Evolutionary conservation across 768 basidiomycete genomes (phyloP), one percentile per base, ranked within the genome.

Genomic region (Pluteus cervinus): DNA sequence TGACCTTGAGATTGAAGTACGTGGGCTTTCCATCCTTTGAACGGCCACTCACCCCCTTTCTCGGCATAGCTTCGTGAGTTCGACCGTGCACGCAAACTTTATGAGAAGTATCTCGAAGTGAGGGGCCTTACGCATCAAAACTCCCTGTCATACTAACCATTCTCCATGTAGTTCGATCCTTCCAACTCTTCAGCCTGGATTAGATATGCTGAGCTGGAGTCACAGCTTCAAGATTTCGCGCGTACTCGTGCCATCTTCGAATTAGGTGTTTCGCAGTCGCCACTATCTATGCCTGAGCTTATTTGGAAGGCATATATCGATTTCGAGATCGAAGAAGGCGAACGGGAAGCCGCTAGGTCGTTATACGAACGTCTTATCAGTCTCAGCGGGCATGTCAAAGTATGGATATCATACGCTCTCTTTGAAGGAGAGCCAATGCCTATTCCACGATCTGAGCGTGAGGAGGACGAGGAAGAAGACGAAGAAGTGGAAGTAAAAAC

Each of bases 281-380:
- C 84, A 11, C 69, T 97, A 24, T 89, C 92, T 33, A 94, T 94
- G 91, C 94, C 94, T 2, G 94, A 98, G 56, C 63, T 91, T 5
- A 65, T 92, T 7, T 90, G 87, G 87, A 92, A 94, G 57, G 87
- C 90, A 4, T 97, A 90, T 59, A 88, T 97, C 62, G 94, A 97
- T 59, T 96, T 96, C 49, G 94, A 98, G 62, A 79, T 83, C 40
- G 86, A 88, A 42, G 91, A 96, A 58, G 91, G 91, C 49, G 92
- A 97, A 47, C 78, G 90, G 26, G 86, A 86, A 40, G 73, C 76
- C 11, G 84, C 87, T 2, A 71, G 94, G n/a, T 69, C 71, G 5
- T 56, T 98, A 26, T 97, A 96, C 56, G 93, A 97, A 62, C 77
- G 92, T 14, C 73, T 97, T 14, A 70, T 96, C 33, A 63, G 75